Evolutionary conservation across 768 basidiomycete species (phyloP).

Genomic region (Mycena sanguinolenta): DNA sequence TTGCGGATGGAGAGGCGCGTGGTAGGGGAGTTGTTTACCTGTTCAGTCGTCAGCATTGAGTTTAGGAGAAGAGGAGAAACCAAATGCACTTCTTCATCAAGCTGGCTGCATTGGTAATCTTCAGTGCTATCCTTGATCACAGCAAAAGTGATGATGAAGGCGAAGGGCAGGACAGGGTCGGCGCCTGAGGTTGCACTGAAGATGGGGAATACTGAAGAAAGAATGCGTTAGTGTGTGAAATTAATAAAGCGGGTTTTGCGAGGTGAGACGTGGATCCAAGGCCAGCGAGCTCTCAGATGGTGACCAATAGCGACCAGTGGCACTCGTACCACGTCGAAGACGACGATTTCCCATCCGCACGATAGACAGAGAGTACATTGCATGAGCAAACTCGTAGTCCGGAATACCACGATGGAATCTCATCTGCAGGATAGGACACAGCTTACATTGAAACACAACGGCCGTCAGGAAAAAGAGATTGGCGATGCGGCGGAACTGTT

Average conservation of each 20-base stretch:
- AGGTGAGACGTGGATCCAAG: too few species aligned
- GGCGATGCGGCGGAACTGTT: slow-evolving; percentile 94
- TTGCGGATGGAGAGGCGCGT: slow-evolving; percentile 90
- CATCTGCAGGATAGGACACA: too few species aligned
- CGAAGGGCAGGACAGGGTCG: slow-evolving; percentile 85
- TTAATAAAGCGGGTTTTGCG: neutral
- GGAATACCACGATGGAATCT: too few species aligned
- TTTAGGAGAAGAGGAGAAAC: too few species aligned
- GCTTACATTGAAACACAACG: slow-evolving; percentile 82
- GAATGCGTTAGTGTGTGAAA: slow-evolving; percentile 13
- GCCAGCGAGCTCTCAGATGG: too few species aligned
- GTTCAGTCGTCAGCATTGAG: too few species aligned
- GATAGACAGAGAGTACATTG: too few species aligned
- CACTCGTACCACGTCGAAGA: too few species aligned
- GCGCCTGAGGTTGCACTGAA: slow-evolving; percentile 91
- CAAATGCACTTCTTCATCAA: slow-evolving; percentile 84
- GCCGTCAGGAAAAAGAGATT: slow-evolving; percentile 92
- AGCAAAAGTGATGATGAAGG: slow-evolving; percentile 90
- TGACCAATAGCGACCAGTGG: too few species aligned
- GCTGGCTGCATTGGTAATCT: slow-evolving; percentile 89
- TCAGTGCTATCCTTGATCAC: slow-evolving; percentile 97
- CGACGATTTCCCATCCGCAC: too few species aligned
- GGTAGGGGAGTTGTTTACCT: slow-evolving; percentile 85
- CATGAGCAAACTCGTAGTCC: too few species aligned
- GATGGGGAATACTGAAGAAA: slow-evolving; percentile 86